Conservation (phyloP, 345 rosid genomes). For the Pelargonium nanum region DNA sequence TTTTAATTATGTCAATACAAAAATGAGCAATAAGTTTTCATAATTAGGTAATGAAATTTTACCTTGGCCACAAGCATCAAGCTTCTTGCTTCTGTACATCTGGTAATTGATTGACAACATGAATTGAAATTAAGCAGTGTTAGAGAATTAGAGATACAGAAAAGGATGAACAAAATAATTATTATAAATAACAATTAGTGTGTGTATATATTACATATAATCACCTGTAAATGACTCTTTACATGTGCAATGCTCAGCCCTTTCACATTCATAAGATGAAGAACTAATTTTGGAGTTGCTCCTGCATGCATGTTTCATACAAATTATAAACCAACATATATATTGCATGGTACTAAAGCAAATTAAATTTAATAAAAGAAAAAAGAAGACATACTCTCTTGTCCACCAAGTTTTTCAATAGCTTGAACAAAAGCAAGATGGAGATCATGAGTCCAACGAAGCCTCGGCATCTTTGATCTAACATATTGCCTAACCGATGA, state of each 20-base stretch:
- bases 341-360: no score
- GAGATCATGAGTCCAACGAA: slow-evolving; percentile 87
- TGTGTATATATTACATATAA: not conserved
- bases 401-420: slow-evolving; percentile 78
- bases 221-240: slow-evolving; percentile 88
- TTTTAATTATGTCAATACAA: no score
- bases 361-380: not conserved
- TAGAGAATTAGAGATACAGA: not conserved
- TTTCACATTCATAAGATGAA: slow-evolving; percentile 71
- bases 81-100: slow-evolving; percentile 92
- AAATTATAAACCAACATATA: not conserved
- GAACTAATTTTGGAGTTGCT: slow-evolving; percentile 86
- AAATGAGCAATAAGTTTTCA: not conserved
- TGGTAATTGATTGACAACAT: slow-evolving; percentile 11
- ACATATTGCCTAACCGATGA: slow-evolving; percentile 53
- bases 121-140: no score
- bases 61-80: slow-evolving; percentile 72
- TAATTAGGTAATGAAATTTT: slow-evolving; percentile 1
- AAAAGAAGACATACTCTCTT: slow-evolving; percentile 50
- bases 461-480: slow-evolving; percentile 68
- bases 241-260: slow-evolving; percentile 90
- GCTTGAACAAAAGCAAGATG: slow-evolving; percentile 70
- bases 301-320: slow-evolving; percentile 28
- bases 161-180: not conserved
- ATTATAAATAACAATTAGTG: no score